Conservation (phyloP, 2,329 filamentous ascomycete genomes). For the Sporothrix brunneoviolacea region DNA sequence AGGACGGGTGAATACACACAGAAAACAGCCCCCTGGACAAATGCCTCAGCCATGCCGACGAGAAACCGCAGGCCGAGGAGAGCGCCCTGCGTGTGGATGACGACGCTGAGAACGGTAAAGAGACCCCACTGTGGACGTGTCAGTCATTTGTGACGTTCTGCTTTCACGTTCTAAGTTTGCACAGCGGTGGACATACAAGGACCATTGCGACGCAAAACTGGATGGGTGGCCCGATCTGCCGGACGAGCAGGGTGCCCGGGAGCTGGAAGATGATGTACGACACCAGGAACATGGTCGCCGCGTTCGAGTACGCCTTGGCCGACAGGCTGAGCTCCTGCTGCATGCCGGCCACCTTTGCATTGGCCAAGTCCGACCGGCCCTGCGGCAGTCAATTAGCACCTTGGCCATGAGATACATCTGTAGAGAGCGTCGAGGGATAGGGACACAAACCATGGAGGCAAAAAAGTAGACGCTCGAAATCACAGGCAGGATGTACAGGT, state of each 20-base stretch:
- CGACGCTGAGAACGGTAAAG: constrained; percentile 18
- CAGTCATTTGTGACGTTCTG: too few relatives aligned
- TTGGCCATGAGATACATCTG: too few relatives aligned
- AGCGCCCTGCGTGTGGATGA: constrained; percentile 9
- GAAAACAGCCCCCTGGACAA: constrained; percentile 27
- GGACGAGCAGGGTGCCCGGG: constrained; percentile 27
- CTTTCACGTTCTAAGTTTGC: too few relatives aligned
- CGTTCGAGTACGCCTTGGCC: constrained; percentile 10
- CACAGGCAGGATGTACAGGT: neutral
- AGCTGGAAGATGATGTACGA: constrained; percentile 27
- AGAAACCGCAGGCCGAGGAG: constrained; percentile 14
- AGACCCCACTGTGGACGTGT: too few relatives aligned
- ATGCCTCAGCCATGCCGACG: constrained; percentile 31
- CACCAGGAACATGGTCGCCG: constrained; percentile 25
- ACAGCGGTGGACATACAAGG: too few relatives aligned
- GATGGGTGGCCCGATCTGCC: constrained; percentile 27
- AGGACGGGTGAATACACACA: too few relatives aligned
- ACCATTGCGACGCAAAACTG: constrained; percentile 21
- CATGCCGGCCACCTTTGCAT: constrained; percentile 15
- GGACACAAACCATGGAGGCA: too few relatives aligned
- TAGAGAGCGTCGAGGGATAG: too few relatives aligned
- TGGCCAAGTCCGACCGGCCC: constrained; percentile 11
- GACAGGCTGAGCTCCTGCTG: constrained; percentile 10
- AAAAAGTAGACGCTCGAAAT: constrained; percentile 5
- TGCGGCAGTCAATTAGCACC: too few relatives aligned